Percentiles rank a stretch among this genome's conserved stretches.
Conservation (phyloP, 106 monocot species). For the Amphibolis antarctica region DNA sequence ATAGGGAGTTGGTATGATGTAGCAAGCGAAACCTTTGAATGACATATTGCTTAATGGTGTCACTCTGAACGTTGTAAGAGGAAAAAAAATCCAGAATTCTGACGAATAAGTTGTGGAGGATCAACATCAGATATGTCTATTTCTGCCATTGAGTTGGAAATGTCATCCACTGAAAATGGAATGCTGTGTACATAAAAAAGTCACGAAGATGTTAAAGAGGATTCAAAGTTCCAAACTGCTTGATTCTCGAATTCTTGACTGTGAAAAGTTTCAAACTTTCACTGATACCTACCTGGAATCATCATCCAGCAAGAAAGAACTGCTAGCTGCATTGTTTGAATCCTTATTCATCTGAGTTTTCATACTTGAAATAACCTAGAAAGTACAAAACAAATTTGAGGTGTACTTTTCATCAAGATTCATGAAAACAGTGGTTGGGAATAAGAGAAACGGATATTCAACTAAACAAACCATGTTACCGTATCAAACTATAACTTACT, state of each 20-base stretch:
- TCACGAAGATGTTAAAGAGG: neutral
- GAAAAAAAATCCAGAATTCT: too few relatives aligned
- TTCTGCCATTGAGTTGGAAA: too few relatives aligned
- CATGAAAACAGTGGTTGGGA: neutral
- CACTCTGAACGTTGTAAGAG: too few relatives aligned
- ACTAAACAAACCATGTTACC: neutral
- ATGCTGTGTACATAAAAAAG: neutral
- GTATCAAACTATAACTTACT: conserved; percentile 14
- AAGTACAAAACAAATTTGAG: neutral
- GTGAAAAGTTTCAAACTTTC: neutral
- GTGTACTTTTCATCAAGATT: neutral
- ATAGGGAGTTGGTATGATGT: neutral
- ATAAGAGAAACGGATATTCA: neutral
- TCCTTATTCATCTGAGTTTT: conserved; percentile 9
- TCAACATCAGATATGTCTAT: too few relatives aligned
- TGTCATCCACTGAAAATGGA: too few relatives aligned
- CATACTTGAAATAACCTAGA: conserved; percentile 28
- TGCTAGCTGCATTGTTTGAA: conserved; percentile 8
- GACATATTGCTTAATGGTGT: neutral
- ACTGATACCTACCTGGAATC: neutral
- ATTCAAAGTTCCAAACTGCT: too few relatives aligned
- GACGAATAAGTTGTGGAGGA: conserved; percentile 20
- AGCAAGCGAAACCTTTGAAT: neutral
- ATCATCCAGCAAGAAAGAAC: conserved; percentile 3
- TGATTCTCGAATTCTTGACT: too few relatives aligned